phyloP scores from a whole-genome alignment of 23 red algal genomes.

The Chondrus crispus region DNA sequence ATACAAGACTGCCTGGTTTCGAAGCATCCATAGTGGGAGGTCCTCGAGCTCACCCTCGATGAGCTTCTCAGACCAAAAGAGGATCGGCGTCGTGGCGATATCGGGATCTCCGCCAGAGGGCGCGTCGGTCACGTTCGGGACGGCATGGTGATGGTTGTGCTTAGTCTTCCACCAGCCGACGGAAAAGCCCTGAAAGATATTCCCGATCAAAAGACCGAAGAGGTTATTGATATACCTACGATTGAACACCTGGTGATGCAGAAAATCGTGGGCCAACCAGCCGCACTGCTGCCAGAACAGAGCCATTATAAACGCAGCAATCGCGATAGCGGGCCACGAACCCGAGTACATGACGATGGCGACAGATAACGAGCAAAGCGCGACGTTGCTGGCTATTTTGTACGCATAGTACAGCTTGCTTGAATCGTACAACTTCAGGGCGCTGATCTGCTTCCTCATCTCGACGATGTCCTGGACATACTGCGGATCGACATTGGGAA shows the following conservation, averaged over 20 bases:
- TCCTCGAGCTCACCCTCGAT: constrained; percentile 69
- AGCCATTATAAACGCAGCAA: constrained; percentile 62
- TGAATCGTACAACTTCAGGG: constrained; percentile 60
- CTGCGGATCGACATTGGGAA: not conserved
- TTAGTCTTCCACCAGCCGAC: constrained; percentile 94
- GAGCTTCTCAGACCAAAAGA: constrained; percentile 88
- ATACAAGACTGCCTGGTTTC: constrained; percentile 68
- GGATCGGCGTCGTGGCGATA: constrained; percentile 78
- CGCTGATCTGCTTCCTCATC: constrained; percentile 52
- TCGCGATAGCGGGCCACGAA: not conserved
- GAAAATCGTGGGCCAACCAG: constrained; percentile 85
- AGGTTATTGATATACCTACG: constrained; percentile 58
- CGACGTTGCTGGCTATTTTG: constrained; percentile 45
- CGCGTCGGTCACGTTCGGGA: constrained; percentile 75
- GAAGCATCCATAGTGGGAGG: constrained; percentile 63
- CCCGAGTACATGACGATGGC: not conserved
- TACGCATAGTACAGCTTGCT: constrained; percentile 61
- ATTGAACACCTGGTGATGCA: constrained; percentile 83
- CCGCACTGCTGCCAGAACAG: constrained; percentile 91
- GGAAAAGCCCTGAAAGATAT: constrained; percentile 87
- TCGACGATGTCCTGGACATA: constrained; percentile 50
- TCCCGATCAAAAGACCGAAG: constrained; percentile 72
- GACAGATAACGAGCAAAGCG: constrained; percentile 39
- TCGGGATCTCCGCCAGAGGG: constrained; percentile 79
- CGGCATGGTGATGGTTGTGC: constrained; percentile 90